A percentile compares a stretch with the other conserved stretches of the same genome.
Conservation (phyloP, 1,284 basidiomycete genomes). For the Trichosporon sp. region DNA sequence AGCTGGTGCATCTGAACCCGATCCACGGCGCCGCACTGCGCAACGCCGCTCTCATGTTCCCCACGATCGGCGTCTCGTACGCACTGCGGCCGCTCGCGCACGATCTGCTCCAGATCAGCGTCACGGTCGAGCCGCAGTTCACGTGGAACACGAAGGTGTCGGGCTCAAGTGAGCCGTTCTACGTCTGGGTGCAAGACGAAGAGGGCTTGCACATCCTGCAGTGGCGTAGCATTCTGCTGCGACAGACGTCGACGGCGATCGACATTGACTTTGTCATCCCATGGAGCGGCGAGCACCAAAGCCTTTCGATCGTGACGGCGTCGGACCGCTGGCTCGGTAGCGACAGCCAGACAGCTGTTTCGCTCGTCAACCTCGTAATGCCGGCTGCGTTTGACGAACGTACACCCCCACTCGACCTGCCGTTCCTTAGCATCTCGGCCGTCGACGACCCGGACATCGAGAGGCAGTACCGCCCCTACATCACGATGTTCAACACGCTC, state of each 20-base stretch:
- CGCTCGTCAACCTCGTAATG: constrained; percentile 70
- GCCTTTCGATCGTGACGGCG: constrained; percentile 75
- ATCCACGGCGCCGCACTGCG: constrained; percentile 74
- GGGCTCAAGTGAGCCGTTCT: constrained; percentile 78
- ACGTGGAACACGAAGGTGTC: constrained; percentile 80
- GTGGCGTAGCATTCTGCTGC: constrained; percentile 66
- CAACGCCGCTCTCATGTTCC: constrained; percentile 80
- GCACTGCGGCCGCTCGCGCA: constrained; percentile 73
- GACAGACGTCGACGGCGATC: constrained; percentile 60
- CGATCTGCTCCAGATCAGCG: constrained; percentile 74
- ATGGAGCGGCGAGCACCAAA: constrained; percentile 60
- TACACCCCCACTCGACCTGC: constrained; percentile 70
- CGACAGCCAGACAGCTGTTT: constrained; percentile 66
- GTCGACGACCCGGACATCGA: constrained; percentile 56
- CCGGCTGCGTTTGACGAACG: constrained; percentile 63
- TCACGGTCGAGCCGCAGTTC: constrained; percentile 66
- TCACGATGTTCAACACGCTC: constrained; percentile 69
- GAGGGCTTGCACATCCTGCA: constrained; percentile 78
- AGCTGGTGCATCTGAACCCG: constrained; percentile 82
- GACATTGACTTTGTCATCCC: constrained; percentile 78
- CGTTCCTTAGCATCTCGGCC: constrained; percentile 64
- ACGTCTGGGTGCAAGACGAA: constrained; percentile 92
- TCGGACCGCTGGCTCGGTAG: constrained; percentile 95
- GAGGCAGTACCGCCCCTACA: constrained; percentile 52
- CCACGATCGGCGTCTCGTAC: constrained; percentile 65